phyloP scores from a whole-genome alignment of 495 filamentous ascomycete species.

The Penicillium pancosmium region DNA sequence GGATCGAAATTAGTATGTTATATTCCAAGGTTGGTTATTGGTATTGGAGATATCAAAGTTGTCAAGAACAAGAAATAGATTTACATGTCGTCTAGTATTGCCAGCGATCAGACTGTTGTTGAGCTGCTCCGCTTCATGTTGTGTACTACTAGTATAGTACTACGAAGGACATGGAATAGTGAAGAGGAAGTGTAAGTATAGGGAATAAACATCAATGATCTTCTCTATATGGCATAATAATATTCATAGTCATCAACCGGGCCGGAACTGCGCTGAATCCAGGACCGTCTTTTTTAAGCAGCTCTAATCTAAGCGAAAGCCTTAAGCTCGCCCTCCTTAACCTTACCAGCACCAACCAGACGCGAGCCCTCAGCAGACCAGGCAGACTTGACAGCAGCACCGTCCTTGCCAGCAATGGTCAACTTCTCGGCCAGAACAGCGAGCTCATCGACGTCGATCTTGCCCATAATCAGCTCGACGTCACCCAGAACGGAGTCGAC shows the following conservation, averaged over 20 bases:
- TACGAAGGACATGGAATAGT: not conserved
- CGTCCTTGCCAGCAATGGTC: conserved; percentile 56
- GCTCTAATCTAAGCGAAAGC: conserved; percentile 47
- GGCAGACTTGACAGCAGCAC: conserved; percentile 64
- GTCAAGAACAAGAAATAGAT: too few relatives aligned
- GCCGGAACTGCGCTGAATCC: not conserved
- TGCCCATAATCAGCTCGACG: conserved; percentile 83
- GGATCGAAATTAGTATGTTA: too few relatives aligned
- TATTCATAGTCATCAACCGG: conserved; percentile 6
- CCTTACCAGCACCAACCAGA: conserved; percentile 75
- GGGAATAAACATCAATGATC: conserved; percentile 1
- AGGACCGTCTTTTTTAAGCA: conserved; percentile 2
- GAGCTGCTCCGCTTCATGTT: not conserved
- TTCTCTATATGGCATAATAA: conserved; percentile 15
- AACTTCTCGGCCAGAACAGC: conserved; percentile 77
- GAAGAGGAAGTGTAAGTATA: not conserved
- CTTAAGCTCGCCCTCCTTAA: conserved; percentile 75
- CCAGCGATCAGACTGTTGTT: not conserved
- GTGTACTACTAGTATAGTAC: too few relatives aligned
- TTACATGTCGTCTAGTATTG: too few relatives aligned
- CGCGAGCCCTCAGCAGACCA: conserved; percentile 72
- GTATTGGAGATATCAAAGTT: too few relatives aligned
- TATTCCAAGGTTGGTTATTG: too few relatives aligned
- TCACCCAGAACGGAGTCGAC: conserved; percentile 85
- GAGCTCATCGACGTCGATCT: conserved; percentile 88